Conservation (phyloP, 2,329 filamentous ascomycete genomes). For the Beauveria rudraprayagi region DNA sequence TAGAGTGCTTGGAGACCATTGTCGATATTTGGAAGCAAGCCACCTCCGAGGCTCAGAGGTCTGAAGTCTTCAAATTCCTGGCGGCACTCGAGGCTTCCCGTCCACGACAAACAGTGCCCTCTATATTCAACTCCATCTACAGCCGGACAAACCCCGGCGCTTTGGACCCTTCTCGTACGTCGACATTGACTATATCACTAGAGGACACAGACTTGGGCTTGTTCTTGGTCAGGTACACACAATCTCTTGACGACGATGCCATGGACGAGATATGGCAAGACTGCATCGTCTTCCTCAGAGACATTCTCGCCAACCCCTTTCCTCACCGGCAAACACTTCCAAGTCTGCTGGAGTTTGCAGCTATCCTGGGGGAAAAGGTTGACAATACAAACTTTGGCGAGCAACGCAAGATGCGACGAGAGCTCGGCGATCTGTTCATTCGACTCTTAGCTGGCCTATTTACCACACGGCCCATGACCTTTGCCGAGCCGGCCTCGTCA, state of each 20-base stretch:
- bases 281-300: slow-evolving; percentile 82
- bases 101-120: slow-evolving; percentile 85
- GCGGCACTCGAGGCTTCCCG: slow-evolving; percentile 86
- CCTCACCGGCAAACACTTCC: slow-evolving; percentile 88
- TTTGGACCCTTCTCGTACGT: slow-evolving; percentile 71
- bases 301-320: slow-evolving; percentile 87
- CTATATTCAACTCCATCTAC: slow-evolving; percentile 93
- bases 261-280: slow-evolving; percentile 98
- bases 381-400: slow-evolving; percentile 98
- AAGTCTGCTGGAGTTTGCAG: slow-evolving; percentile 77
- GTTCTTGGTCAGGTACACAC: slow-evolving; percentile 85
- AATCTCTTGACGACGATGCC: slow-evolving; percentile 87
- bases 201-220: slow-evolving; percentile 76
- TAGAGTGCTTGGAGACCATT: slow-evolving; percentile 89
- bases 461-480: slow-evolving; percentile 73
- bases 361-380: slow-evolving; percentile 86
- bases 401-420: slow-evolving; percentile 82
- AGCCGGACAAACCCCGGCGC: slow-evolving; percentile 81
- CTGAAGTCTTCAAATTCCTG: slow-evolving; percentile 73
- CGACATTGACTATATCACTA: slow-evolving; percentile 78
- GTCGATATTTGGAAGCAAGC: slow-evolving; percentile 71
- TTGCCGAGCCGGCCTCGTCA: slow-evolving; percentile 45
- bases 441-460: slow-evolving; percentile 88
- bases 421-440: slow-evolving; percentile 82
- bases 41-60: slow-evolving; percentile 38